These are phyloP conservation scores for Stagonosporopsis rhizophila DNA, from an alignment of 2,329 filamentous ascomycete genomes.

Conservation along the genomic window DNA sequence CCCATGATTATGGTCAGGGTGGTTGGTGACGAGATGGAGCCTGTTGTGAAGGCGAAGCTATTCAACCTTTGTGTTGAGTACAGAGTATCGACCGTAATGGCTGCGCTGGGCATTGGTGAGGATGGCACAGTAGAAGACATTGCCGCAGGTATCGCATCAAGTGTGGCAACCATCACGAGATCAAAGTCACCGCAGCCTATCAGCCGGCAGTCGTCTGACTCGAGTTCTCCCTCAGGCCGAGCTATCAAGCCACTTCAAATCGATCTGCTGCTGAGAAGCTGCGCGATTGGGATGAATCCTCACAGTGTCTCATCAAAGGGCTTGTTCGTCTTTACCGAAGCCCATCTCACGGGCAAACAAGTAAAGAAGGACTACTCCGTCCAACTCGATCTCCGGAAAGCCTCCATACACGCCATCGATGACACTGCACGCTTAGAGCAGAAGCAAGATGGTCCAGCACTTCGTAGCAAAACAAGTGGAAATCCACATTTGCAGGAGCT, in stretches of 20 bases:
- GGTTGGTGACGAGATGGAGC: constrained; percentile 93
- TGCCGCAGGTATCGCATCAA: constrained; percentile 76
- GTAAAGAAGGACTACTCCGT: constrained; percentile 71
- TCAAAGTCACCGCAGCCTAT: constrained; percentile 60
- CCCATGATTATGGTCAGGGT: constrained; percentile 86
- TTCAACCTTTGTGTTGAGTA: constrained; percentile 89
- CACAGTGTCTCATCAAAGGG: constrained; percentile 77
- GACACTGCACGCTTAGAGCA: constrained; percentile 62
- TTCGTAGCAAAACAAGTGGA: constrained; percentile 24
- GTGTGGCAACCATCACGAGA: constrained; percentile 78
- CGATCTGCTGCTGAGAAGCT: constrained; percentile 80
- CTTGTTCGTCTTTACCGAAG: constrained; percentile 78
- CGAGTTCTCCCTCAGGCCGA: constrained; percentile 28
- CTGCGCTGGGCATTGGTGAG: constrained; percentile 73
- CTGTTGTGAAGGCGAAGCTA: constrained; percentile 85
- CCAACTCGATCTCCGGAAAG: constrained; percentile 75
- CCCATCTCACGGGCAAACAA: constrained; percentile 72
- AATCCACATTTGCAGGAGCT: constrained; percentile 58
- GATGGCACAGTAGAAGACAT: constrained; percentile 71
- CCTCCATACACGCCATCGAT: constrained; percentile 83
- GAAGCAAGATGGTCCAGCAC: constrained; percentile 19
- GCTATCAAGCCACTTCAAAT: constrained; percentile 61
- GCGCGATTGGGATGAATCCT: constrained; percentile 84
- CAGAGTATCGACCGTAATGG: constrained; percentile 81
- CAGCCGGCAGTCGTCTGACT: constrained; percentile 40